Percentiles rank a stretch among this genome's conserved stretches.
Conservation (phyloP, 2,329 filamentous ascomycete species). For the Ophiosphaerella narmari region DNA sequence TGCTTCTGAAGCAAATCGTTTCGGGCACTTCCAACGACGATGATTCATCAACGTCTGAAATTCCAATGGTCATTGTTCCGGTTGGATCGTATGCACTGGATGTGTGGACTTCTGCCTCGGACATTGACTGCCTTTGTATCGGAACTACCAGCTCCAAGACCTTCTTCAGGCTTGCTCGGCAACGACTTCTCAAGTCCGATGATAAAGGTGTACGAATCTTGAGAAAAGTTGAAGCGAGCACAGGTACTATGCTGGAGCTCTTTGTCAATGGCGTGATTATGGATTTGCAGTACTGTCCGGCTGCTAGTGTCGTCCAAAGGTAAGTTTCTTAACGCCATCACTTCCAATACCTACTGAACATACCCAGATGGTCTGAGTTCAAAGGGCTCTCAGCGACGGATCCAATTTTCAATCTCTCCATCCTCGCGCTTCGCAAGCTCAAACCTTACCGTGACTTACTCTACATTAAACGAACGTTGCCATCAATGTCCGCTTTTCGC, state of each 20-base stretch:
- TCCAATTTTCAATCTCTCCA: conserved; percentile 60
- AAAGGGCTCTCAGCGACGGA: conserved; percentile 55
- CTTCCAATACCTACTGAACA: conserved; percentile 6
- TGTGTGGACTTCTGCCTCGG: conserved; percentile 64
- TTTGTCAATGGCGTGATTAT: conserved; percentile 62
- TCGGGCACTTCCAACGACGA: conserved; percentile 35
- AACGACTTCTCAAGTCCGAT: conserved; percentile 58
- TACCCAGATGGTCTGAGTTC: conserved; percentile 44
- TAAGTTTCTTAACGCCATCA: conserved; percentile 17
- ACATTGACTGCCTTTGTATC: conserved; percentile 69
- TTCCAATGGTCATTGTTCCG: conserved; percentile 59
- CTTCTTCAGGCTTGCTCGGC: conserved; percentile 64
- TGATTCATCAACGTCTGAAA: conserved; percentile 14
- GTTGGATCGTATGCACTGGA: conserved; percentile 70
- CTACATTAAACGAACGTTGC: conserved; percentile 64
- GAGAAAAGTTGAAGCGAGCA: conserved; percentile 62
- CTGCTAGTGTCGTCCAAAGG: conserved; percentile 59
- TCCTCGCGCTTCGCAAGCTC: conserved; percentile 63
- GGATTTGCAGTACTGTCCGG: conserved; percentile 70
- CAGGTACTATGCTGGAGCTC: conserved; percentile 68
- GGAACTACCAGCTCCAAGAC: conserved; percentile 64
- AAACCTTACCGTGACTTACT: conserved; percentile 67
- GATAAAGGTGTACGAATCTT: conserved; percentile 55
- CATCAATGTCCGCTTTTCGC: conserved; percentile 62
- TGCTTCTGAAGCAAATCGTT: conserved; percentile 52